Percentiles rank a stretch among this genome's conserved stretches.
phyloP scores from a whole-genome alignment of 148 eudicot genomes.

The Cornus kousa region DNA sequence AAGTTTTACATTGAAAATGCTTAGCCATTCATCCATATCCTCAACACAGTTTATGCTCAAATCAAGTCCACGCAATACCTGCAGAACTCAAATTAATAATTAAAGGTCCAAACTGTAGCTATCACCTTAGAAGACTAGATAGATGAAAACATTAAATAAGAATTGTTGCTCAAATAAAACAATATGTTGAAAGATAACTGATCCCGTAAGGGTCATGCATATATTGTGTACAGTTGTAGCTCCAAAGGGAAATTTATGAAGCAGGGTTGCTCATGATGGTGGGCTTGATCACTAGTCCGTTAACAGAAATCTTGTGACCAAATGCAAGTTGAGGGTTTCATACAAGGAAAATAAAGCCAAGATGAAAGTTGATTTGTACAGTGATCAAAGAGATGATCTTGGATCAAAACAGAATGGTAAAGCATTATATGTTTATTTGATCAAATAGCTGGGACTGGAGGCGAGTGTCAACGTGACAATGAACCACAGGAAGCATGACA shows the following conservation, averaged over 20 bases:
- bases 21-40: slow-evolving; percentile 98
- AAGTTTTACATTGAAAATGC: slow-evolving; percentile 88
- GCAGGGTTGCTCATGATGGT: slow-evolving; percentile 4
- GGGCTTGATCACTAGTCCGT: not conserved
- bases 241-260: not conserved
- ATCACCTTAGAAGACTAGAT: not conserved
- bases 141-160: not conserved
- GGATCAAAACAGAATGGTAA: not conserved
- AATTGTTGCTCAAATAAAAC: slow-evolving; percentile 1
- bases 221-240: not conserved
- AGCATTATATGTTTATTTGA: not conserved
- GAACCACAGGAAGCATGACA: not conserved
- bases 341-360: not conserved
- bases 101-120: slow-evolving; percentile 4
- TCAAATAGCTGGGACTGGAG: not conserved
- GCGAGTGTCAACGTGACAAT: not conserved
- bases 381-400: not conserved
- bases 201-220: not conserved
- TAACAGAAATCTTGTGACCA: not conserved
- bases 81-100: slow-evolving; percentile 27
- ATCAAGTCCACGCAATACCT: slow-evolving; percentile 87
- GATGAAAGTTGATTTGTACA: not conserved
- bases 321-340: not conserved
- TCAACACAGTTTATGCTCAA: slow-evolving; percentile 73
- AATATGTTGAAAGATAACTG: not conserved